Conservation (phyloP, 306 rosid species). For the Casuarina equisetifolia region DNA sequence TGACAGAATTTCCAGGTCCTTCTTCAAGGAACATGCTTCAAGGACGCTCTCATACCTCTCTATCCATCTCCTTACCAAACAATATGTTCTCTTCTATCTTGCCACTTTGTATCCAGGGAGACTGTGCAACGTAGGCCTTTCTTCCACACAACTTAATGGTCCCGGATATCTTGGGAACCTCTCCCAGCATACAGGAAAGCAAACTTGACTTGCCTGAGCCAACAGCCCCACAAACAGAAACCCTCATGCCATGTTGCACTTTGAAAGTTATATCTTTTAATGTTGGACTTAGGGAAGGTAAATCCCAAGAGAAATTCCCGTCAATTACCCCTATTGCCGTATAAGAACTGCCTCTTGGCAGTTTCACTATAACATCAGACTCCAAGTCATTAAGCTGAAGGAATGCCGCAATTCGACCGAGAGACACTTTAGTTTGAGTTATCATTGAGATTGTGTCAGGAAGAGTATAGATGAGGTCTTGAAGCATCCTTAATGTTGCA, state of each 20-base stretch:
- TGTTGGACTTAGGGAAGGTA: constrained; percentile 32
- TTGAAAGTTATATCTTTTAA: constrained; percentile 35
- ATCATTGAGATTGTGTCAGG: constrained; percentile 48
- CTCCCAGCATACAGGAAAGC: constrained; percentile 83
- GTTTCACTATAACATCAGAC: constrained; percentile 39
- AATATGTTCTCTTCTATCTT: constrained; percentile 82
- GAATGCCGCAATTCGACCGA: constrained; percentile 51
- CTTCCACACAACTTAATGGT: constrained; percentile 67
- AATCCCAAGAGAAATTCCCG: constrained; percentile 57
- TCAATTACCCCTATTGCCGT: constrained; percentile 38
- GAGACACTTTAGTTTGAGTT: constrained; percentile 52
- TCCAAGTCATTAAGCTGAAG: constrained; percentile 46
- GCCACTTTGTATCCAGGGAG: constrained; percentile 95
- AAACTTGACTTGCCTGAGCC: constrained; percentile 80
- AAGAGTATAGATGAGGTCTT: constrained; percentile 40
- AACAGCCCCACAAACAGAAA: constrained; percentile 47
- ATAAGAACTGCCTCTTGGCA: constrained; percentile 40
- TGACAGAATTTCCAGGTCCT: constrained; percentile 73
- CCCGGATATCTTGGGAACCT: constrained; percentile 77
- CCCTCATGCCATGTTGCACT: constrained; percentile 43
- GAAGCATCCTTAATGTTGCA: constrained; percentile 53
- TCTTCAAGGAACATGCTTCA: constrained; percentile 77
- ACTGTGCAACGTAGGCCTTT: constrained; percentile 87
- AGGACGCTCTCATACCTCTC: constrained; percentile 75
- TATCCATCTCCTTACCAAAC: constrained; percentile 71